Evolutionary conservation across 371 early-diverging fungal genomes (phyloP), one percentile per base, ranked within the genome.

Genomic region (Saksenaea oblongispora): DNA sequence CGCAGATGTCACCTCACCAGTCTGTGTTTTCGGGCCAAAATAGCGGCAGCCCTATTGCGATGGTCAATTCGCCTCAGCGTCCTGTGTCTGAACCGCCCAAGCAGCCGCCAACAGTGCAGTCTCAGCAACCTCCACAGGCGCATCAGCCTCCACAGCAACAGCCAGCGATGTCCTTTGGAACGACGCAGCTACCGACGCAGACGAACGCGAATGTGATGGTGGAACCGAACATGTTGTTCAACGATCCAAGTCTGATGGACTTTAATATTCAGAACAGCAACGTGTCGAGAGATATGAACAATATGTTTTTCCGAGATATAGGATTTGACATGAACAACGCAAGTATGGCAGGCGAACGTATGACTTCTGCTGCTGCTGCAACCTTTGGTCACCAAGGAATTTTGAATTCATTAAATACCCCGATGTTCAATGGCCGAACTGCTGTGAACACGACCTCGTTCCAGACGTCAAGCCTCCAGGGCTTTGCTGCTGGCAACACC

Each of bases 241-340:
- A 64, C 31, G 70, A 72, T 42, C 68, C 70, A 26, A 39, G n/a
- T 28, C 47, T 66, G 1, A 35, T 66, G 10, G 61, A 27, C 26
- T 55, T 61, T 34, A 55, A 60, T 18, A 39, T 61, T 5, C 24
- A 55, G 14, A 64, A 60, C 1, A 58, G n/a, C 9, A 44, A 54
- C 34, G 57, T 26, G 24, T 18, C 37, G n/a, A 54, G 39, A 31
- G 67, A 62, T 27, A 75, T 71, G 70, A 66, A 69, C 24, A 71
- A 71, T 10, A 24, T 75, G 11, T 28, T 75, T 0, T 62, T 74
- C 11, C 67, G 74, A 44, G 62, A 67, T 34, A 72, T 75, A 64
- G 72, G 72, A 1, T 72, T 73, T 36, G 66, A 70, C 42, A 54
- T 73, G 17, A 58, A 58, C 17, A 67, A 62, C 10, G 37, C 31